A percentile compares a stretch with the other conserved stretches of the same genome.
Conservation (phyloP, 768 basidiomycete genomes). For the Russula sp. region DNA sequence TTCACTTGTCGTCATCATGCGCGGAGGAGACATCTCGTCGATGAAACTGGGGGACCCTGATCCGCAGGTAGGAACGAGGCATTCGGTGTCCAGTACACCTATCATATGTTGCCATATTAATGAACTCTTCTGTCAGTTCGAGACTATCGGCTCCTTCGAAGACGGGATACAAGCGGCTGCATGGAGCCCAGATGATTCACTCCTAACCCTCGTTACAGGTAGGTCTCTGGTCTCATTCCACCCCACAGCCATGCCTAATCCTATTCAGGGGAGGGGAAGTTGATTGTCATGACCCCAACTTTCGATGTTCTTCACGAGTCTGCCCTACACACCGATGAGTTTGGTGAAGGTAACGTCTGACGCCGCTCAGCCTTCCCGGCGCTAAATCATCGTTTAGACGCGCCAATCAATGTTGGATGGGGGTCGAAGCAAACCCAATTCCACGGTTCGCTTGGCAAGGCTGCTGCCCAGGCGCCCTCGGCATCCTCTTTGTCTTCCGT, state of each 20-base stretch:
- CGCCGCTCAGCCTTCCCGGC: not conserved
- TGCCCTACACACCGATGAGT: slow-evolving; percentile 62
- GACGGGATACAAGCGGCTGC: slow-evolving; percentile 71
- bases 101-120: not conserved
- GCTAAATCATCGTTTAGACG: slow-evolving; percentile 41
- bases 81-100: slow-evolving; percentile 30
- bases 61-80: slow-evolving; percentile 32
- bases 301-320: slow-evolving; percentile 86
- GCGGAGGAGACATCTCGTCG: slow-evolving; percentile 78
- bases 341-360: slow-evolving; percentile 67
- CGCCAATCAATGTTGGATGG: slow-evolving; percentile 95
- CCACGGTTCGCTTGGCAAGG: slow-evolving; percentile 90
- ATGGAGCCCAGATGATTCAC: slow-evolving; percentile 90
- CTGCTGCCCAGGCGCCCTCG: slow-evolving; percentile 51
- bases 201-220: slow-evolving; percentile 82
- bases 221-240: slow-evolving; percentile 10
- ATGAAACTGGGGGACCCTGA: slow-evolving; percentile 46
- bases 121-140: slow-evolving; percentile 38
- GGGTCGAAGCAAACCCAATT: slow-evolving; percentile 96
- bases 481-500: slow-evolving; percentile 32
- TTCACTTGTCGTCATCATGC: slow-evolving; percentile 56
- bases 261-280: slow-evolving; percentile 56
- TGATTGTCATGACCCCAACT: slow-evolving; percentile 81
- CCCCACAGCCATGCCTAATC: not conserved
- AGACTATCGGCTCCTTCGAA: slow-evolving; percentile 84